Base-by-base conservation (phyloP, 495 filamentous ascomycete species). In the Terfezia boudieri region DNA sequence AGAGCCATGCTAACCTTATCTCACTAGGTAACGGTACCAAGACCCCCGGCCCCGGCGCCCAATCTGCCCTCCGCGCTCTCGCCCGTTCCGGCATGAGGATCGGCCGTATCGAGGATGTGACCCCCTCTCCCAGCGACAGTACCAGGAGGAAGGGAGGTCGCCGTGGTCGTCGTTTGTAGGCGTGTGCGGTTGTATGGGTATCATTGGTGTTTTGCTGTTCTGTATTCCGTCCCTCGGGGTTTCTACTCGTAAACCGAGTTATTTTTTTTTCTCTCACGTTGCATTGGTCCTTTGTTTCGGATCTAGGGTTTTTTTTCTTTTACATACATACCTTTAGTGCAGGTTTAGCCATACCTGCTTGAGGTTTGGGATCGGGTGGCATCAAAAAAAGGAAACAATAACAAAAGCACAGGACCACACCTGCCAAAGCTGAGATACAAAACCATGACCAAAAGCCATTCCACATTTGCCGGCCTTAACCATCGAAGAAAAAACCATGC, bases 91-190 rank as follows among this genome's bases (percentile, higher is more conserved):
- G 90, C 68, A 99, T 99, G 90, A 87, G 88, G 75, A 99, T 99
- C 68, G 90, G 90, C 67, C 80, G 90, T 65, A 99, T 99, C 66
- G 90, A 99, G 81, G 90, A 99, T 71, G 90, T 99, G 57, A 99
- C 90, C 61, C 90, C 90, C 59, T 96, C 90, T 37, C 90, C 90
- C 60, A 96, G 90, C 70, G 90, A 99, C 74, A 89, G 83, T 71
- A 99, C 90, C 63, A 84, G 90, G 71, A 83, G 89, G 71, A 99
- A 99, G 82, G 90, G 90, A 74, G 90, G 90, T 93, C 85, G 90
- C 72, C 88, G 90, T 83, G 90, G 90, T 94, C 90, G 90, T 73
- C 88, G 90, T 89, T 81, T 99, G 70, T 96, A 61, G 57, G 46
- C 32, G 43, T 35, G 12, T 22, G 12, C 26, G 50, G 6, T 20